Evolutionary conservation across 768 basidiomycete genomes (phyloP).

Genomic region (Scleroderma bovista): DNA sequence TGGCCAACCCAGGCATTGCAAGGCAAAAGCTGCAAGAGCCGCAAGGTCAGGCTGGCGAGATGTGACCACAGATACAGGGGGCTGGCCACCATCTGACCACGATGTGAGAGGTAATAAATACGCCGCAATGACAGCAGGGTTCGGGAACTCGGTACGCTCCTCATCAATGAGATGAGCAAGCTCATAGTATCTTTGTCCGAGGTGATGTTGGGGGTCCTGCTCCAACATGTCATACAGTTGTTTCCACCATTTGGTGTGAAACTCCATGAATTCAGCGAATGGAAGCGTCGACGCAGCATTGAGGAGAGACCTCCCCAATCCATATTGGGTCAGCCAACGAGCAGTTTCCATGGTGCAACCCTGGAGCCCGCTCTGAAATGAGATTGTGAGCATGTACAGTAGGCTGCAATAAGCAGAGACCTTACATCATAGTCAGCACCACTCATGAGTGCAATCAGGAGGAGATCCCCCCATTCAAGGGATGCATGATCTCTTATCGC

Average conservation of each 20-base stretch:
- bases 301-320: neutral
- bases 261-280: neutral
- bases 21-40: neutral
- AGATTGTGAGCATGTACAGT: neutral
- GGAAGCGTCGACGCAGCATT: neutral
- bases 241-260: neutral
- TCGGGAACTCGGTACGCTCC: neutral
- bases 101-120: neutral
- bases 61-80: neutral
- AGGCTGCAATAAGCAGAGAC: neutral
- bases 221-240: too few relatives aligned
- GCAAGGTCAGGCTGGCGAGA: neutral
- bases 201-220: too few relatives aligned
- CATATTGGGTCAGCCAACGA: neutral
- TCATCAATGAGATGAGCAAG: neutral
- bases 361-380: neutral
- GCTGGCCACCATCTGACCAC: neutral
- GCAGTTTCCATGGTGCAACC: neutral
- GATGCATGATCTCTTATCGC: neutral
- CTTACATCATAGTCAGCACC: neutral
- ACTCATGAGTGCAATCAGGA: neutral
- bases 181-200: neutral
- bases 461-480: neutral
- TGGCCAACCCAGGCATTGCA: neutral
- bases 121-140: neutral